These are phyloP conservation scores for Boletus speciosus DNA, from an alignment of 768 basidiomycete genomes.

Conservation along the genomic window DNA sequence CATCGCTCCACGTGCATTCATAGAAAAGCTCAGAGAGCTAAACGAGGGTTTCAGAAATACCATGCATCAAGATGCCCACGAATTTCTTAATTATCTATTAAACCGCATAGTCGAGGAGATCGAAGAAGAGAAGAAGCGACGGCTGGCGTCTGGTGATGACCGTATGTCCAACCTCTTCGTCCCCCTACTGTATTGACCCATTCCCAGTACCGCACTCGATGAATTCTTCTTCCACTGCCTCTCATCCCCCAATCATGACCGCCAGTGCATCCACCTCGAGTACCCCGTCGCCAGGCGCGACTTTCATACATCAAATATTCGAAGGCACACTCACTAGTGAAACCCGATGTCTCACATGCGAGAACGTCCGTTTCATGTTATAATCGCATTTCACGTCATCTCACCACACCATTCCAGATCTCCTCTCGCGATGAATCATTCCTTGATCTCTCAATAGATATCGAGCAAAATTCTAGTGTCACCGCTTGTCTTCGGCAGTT, in stretches of 20 bases:
- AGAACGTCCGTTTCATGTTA: constrained; percentile 62
- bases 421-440: constrained; percentile 95
- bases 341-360: constrained; percentile 96
- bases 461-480: constrained; percentile 96
- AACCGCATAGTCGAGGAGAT: constrained; percentile 94
- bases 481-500: constrained; percentile 96
- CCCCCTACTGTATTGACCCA: constrained; percentile 4
- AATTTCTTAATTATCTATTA: constrained; percentile 91
- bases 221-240: constrained; percentile 49
- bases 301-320: constrained; percentile 89
- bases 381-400: constrained; percentile 5
- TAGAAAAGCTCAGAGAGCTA: constrained; percentile 88
- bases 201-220: constrained; percentile 57
- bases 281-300: constrained; percentile 49
- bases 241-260: constrained; percentile 39
- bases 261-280: constrained; percentile 47
- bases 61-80: constrained; percentile 98
- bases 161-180: constrained; percentile 44
- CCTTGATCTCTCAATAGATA: constrained; percentile 98
- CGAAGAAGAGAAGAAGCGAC: constrained; percentile 60
- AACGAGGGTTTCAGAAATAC: constrained; percentile 89
- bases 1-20: constrained; percentile 84
- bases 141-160: constrained; percentile 54
- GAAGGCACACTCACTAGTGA: constrained; percentile 95
- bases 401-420: constrained; percentile 44